Evolutionary conservation across 495 filamentous ascomycete genomes (phyloP).

Genomic region (Xylaria flabelliformis): DNA sequence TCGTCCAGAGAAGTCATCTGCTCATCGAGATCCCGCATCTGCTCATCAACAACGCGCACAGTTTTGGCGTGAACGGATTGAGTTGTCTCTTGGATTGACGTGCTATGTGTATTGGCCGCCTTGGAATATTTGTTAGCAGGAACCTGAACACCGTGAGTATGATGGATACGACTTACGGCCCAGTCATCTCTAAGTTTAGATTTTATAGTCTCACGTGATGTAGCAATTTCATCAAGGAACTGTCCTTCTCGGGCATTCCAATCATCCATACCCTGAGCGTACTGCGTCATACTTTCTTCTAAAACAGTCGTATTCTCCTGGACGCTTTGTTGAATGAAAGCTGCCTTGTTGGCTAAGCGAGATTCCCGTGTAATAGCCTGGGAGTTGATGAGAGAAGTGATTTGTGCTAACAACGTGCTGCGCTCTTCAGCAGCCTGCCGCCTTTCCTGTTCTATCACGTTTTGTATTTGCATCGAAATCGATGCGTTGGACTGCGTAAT

Average conservation of each 20-base stretch:
- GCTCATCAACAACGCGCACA: conserved; percentile 85
- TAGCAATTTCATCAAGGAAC: conserved; percentile 72
- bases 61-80: conserved; percentile 92
- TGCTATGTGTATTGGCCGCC: conserved; percentile 79
- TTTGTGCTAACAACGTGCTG: conserved; percentile 73
- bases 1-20: conserved; percentile 91
- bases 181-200: conserved; percentile 85
- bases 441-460: conserved; percentile 76
- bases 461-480: conserved; percentile 71
- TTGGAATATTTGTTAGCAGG: conserved; percentile 49
- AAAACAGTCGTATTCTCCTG: conserved; percentile 65
- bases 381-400: conserved; percentile 73
- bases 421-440: conserved; percentile 76
- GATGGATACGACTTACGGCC: conserved; percentile 63
- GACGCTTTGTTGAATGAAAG: conserved; percentile 66
- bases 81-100: conserved; percentile 78
- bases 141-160: background rate
- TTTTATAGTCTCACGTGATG: conserved; percentile 78
- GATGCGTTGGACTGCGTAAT: conserved; percentile 69
- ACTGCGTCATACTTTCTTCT: conserved; percentile 66
- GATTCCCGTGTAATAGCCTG: conserved; percentile 74
- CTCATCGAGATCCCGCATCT: conserved; percentile 81
- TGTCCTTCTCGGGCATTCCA: conserved; percentile 75
- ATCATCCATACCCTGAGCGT: conserved; percentile 72
- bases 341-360: conserved; percentile 69